Evolutionary conservation across 805 yeast species (phyloP).

Genomic region (Priceomyces haplophilus): DNA sequence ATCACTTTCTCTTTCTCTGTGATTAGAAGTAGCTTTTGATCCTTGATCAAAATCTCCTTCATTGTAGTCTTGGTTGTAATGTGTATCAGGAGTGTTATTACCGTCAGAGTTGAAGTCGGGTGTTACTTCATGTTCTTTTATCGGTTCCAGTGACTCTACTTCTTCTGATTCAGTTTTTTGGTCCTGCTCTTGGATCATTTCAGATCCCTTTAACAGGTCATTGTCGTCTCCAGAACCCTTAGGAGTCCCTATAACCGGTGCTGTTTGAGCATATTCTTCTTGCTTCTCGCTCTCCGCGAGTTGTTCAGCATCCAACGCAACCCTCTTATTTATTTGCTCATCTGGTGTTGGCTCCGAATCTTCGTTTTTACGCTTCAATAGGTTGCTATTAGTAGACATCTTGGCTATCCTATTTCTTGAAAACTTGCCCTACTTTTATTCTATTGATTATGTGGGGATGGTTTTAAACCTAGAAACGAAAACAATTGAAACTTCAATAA

Average conservation of each 20-base stretch:
- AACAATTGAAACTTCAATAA: neutral
- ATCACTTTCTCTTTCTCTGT: slow-evolving; percentile 45
- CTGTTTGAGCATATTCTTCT: slow-evolving; percentile 42
- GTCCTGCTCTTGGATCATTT: slow-evolving; percentile 2
- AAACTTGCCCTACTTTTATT: neutral
- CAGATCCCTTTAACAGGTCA: neutral
- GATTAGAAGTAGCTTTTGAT: slow-evolving; percentile 37
- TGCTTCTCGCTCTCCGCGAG: slow-evolving; percentile 41
- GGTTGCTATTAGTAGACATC: slow-evolving; percentile 19
- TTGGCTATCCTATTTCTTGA: neutral
- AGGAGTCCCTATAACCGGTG: slow-evolving; percentile 27
- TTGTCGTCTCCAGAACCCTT: slow-evolving; percentile 8
- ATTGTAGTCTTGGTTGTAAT: slow-evolving; percentile 1
- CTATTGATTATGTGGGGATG: neutral
- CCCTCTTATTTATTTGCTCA: slow-evolving; percentile 58
- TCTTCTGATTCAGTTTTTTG: slow-evolving; percentile 1
- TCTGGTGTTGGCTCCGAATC: slow-evolving; percentile 43
- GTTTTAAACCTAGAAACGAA: neutral
- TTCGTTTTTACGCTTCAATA: slow-evolving; percentile 68
- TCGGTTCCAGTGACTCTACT: slow-evolving; percentile 1
- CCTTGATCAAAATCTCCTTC: slow-evolving; percentile 4
- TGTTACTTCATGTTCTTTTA: neutral
- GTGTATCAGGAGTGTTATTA: neutral
- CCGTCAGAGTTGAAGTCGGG: neutral
- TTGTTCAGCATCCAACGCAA: slow-evolving; percentile 66